phyloP scores from a whole-genome alignment of 352 stramenopile genomes.

The Phytophthora meadii region DNA sequence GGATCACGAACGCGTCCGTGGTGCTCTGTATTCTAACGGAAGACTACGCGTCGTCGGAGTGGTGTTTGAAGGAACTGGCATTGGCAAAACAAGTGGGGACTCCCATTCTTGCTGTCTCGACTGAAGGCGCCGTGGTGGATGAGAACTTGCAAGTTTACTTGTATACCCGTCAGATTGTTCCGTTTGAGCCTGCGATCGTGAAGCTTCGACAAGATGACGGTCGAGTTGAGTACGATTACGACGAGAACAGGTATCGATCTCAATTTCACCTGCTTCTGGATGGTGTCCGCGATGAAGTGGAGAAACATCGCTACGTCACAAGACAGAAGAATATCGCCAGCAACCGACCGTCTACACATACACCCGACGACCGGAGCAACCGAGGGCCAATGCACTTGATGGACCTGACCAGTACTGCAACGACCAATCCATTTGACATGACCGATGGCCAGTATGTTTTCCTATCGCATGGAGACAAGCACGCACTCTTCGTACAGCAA shows the following conservation, averaged over 20 bases:
- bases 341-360: neutral
- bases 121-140: constrained; percentile 59
- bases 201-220: constrained; percentile 24
- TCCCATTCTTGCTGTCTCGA: constrained; percentile 71
- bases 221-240: constrained; percentile 24
- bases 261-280: constrained; percentile 52
- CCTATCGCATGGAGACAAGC: constrained; percentile 28
- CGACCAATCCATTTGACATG: constrained; percentile 28
- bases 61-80: constrained; percentile 77
- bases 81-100: constrained; percentile 79
- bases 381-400: constrained; percentile 16
- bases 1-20: constrained; percentile 70
- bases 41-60: constrained; percentile 73
- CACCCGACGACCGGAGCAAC: constrained; percentile 5
- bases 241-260: constrained; percentile 23
- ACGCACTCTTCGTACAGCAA: constrained; percentile 11
- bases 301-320: constrained; percentile 37
- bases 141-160: constrained; percentile 78
- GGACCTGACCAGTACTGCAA: constrained; percentile 1
- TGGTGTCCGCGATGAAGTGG: constrained; percentile 55
- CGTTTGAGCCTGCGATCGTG: constrained; percentile 66
- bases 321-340: constrained; percentile 54
- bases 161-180: constrained; percentile 76
- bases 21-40: constrained; percentile 76
- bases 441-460: constrained; percentile 19